Percentiles rank a stretch among this genome's conserved stretches.
Conservation (phyloP, 2,329 filamentous ascomycete species). For the Penicillium sp. region DNA sequence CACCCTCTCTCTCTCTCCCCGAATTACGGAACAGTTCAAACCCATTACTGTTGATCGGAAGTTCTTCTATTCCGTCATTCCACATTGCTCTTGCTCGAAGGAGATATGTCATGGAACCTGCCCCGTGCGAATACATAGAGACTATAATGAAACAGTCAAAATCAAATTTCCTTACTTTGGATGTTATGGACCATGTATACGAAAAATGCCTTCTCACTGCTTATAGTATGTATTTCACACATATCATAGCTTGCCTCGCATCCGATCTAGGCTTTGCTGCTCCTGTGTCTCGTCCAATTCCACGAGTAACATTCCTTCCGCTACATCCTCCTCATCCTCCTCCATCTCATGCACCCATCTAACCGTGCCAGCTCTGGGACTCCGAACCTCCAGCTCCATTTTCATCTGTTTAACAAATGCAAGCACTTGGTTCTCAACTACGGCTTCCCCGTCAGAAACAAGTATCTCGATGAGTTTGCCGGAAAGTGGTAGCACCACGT, state of each 20-base stretch:
- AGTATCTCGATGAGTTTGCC: conserved; percentile 65
- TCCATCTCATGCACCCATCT: conserved; percentile 59
- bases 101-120: too few species aligned
- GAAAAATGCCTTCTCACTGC: too few species aligned
- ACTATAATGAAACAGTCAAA: too few species aligned
- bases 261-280: conserved; percentile 18
- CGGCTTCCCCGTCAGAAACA: conserved; percentile 56
- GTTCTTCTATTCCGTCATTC: too few species aligned
- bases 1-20: too few species aligned
- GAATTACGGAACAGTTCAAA: too few species aligned
- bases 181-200: too few species aligned
- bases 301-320: conserved; percentile 58
- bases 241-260: conserved; percentile 36
- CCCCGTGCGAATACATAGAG: too few species aligned
- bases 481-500: conserved; percentile 61
- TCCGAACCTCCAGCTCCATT: conserved; percentile 69
- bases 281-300: conserved; percentile 46
- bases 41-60: too few species aligned
- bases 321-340: conserved; percentile 57
- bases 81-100: too few species aligned
- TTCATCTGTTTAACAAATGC: conserved; percentile 70
- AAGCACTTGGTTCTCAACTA: conserved; percentile 58
- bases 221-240: too few species aligned
- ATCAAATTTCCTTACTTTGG: too few species aligned
- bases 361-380: conserved; percentile 52